A percentile compares a stretch with the other conserved stretches of the same genome.
Conservation (phyloP, 495 filamentous ascomycete species). For the Aspergillus asperescens region DNA sequence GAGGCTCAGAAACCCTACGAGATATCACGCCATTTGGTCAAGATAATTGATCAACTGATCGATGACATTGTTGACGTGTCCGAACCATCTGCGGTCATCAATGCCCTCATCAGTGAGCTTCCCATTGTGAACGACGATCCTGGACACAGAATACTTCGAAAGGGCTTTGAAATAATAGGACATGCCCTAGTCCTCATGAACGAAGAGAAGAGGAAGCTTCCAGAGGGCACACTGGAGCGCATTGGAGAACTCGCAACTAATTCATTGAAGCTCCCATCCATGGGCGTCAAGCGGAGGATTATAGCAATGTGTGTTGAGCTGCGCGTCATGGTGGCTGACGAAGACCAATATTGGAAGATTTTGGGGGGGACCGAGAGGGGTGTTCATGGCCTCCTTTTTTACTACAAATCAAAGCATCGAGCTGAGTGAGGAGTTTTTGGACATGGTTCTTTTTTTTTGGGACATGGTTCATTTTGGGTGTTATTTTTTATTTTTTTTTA, state of each 20-base stretch:
- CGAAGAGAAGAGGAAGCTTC: conserved; percentile 19
- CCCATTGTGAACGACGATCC: conserved; percentile 22
- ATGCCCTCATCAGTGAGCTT: conserved; percentile 46
- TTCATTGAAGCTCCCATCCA: conserved; percentile 64
- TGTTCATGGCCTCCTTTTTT: not conserved
- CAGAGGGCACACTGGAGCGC: conserved; percentile 23
- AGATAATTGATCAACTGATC: conserved; percentile 53
- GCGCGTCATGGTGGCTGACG: conserved; percentile 46
- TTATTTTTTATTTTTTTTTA: conserved; percentile 37
- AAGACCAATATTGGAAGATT: not conserved
- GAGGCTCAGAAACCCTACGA: conserved; percentile 54
- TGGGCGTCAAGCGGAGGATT: conserved; percentile 73
- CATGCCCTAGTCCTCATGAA: conserved; percentile 30
- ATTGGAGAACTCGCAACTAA: conserved; percentile 52
- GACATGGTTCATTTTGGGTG: not conserved
- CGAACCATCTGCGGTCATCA: conserved; percentile 43
- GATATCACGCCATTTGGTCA: conserved; percentile 48
- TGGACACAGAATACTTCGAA: conserved; percentile 33
- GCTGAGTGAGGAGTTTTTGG: not conserved
- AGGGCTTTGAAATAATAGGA: conserved; percentile 58
- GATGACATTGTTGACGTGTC: conserved; percentile 49
- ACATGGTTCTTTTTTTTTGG: not conserved
- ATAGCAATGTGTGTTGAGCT: conserved; percentile 72
- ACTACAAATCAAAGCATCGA: not conserved
- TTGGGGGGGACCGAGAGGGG: not conserved